Conservation (phyloP, 805 yeast species). For the Candida sithepensis region DNA sequence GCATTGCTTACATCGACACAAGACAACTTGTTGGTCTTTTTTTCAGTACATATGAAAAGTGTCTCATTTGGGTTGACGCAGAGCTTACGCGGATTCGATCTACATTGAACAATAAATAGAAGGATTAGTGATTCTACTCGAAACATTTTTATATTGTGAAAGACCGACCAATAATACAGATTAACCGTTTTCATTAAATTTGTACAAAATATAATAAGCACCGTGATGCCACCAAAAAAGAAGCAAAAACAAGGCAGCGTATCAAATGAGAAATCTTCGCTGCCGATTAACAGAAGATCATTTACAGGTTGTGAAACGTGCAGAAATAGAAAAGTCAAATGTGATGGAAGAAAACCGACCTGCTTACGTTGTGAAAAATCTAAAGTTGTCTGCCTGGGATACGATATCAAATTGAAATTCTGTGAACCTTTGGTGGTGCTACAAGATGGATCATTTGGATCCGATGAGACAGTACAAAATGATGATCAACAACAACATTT, state of each 20-base stretch:
- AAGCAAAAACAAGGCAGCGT: constrained; percentile 1
- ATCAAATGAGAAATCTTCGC: not conserved
- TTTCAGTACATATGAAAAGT: not conserved
- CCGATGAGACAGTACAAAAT: constrained; percentile 5
- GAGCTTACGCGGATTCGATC: no score
- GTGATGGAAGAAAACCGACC: constrained; percentile 44
- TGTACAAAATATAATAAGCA: not conserved
- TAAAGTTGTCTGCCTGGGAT: constrained; percentile 44
- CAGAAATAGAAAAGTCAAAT: constrained; percentile 48
- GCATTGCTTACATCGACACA: no score
- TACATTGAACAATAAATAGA: no score
- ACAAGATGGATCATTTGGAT: constrained; percentile 18
- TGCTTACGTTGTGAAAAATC: constrained; percentile 47
- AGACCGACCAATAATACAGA: no score
- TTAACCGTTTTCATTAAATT: no score
- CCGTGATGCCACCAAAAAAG: constrained; percentile 2
- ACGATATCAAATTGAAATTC: constrained; percentile 46
- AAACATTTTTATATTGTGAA: no score
- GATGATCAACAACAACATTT: constrained; percentile 18
- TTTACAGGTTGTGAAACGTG: constrained; percentile 59
- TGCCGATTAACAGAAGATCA: constrained; percentile 21
- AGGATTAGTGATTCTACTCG: no score
- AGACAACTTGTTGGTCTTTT: no score
- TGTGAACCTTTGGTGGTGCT: constrained; percentile 37
- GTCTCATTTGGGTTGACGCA: not conserved